Percentiles rank a stretch among this genome's conserved stretches.
Evolutionary conservation across 108 stramenopile genomes (phyloP).

Genomic region (Nannochloropsis oceanica): DNA sequence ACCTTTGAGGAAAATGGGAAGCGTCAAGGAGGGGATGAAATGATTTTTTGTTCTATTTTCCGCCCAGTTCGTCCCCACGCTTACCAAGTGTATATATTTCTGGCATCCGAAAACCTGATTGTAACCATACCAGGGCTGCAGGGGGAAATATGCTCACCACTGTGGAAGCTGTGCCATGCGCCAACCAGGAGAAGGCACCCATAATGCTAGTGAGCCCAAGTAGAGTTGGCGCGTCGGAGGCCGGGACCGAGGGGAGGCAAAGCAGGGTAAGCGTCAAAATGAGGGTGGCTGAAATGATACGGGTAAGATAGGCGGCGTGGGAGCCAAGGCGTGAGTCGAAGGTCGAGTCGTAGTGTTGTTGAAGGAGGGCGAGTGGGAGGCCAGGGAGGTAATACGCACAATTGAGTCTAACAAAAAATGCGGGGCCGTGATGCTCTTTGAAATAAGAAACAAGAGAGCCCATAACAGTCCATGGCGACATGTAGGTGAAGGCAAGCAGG

Average conservation of each 20-base stretch:
- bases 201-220: not conserved
- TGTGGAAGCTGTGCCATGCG: not conserved
- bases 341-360: not conserved
- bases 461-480: not conserved
- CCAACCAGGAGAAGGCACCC: not conserved
- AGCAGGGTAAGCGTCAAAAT: not conserved
- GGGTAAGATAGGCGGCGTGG: not conserved
- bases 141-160: not conserved
- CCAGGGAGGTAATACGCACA: not conserved
- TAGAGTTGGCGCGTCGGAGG: not conserved
- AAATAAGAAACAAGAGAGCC: not conserved
- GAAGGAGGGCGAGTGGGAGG: not conserved
- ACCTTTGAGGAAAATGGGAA: not conserved
- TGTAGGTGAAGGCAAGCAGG: not conserved
- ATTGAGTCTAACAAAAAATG: not conserved
- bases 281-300: not conserved
- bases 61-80: not conserved
- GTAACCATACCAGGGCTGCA: not conserved
- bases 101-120: not conserved
- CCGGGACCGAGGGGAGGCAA: not conserved
- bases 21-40: not conserved
- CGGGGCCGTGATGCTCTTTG: not conserved
- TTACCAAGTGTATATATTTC: not conserved
- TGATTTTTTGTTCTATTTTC: no score
- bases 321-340: not conserved